Base-by-base conservation (phyloP, 768 basidiomycete species). In the Suillus spraguei region DNA sequence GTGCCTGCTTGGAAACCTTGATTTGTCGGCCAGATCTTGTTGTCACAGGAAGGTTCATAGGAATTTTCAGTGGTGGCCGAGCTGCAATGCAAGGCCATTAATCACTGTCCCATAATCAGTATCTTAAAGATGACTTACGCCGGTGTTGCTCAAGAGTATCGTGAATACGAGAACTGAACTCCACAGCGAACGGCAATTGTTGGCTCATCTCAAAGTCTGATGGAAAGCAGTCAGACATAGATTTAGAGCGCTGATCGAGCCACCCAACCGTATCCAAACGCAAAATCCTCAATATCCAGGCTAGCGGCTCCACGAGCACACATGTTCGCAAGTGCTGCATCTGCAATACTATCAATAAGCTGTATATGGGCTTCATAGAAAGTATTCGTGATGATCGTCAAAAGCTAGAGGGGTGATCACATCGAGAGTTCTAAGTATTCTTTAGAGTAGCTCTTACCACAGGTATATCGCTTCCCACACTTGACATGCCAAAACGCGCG, bases 141-240 rank as follows among this genome's bases (percentile, higher is more conserved):
- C 52, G 58, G 39, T 41, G 32, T 35, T 16, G 24, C 35, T 42
- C 50, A 8, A 64, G 17, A 35, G 62, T 50, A 20, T 74, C 49
- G 61, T 73, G 66, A 41, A 74, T 64, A 42, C 39, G 69, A 32
- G 68, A 71, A 53, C 66, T 64, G 28, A 73, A 66, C 28, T 76
- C 68, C 1, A 67, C 73, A 38, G 62, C 64, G 60, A 74, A 74
- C 11, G 75, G 73, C 17, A 74, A 35, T 24, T 74, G 70, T 16
- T 76, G 73, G 61, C 71, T 76, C 70, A 74, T 74, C 36, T 35
- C 63, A 41, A 74, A 71, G 47, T 74, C 73, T 74, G 32, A 49
- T 36, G 28, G 17, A 41, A 47, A 28, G 36, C 20, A 14, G 14
- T 55, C 32, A 56, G 60, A 20, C 52, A 5, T 20, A 33, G 9